Evolutionary conservation across 306 rosid genomes (phyloP).

Genomic region (Vigna mungo): DNA sequence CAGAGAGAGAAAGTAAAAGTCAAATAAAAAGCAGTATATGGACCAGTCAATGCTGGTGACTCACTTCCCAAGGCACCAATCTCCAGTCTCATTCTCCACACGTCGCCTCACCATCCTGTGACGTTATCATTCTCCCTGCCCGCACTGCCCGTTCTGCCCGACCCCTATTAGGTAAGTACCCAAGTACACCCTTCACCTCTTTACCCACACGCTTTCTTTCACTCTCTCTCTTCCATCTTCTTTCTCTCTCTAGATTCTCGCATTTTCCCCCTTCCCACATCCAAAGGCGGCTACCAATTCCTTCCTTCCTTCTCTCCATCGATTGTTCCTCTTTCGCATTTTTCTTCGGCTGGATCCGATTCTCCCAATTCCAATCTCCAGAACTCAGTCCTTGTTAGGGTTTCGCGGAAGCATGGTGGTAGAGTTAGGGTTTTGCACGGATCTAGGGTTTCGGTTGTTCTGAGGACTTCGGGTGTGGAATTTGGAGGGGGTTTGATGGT

Average conservation of each 20-base stretch:
- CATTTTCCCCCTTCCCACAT: conserved; percentile 33
- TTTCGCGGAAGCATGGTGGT: conserved; percentile 17
- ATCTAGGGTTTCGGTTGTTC: conserved; percentile 58
- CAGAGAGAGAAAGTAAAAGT: conserved; percentile 36
- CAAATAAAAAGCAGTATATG: conserved; percentile 34
- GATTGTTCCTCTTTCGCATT: neutral
- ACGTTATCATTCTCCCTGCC: conserved; percentile 54
- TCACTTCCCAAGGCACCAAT: conserved; percentile 35
- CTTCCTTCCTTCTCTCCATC: neutral
- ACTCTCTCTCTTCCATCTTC: conserved; percentile 2
- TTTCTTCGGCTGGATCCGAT: neutral
- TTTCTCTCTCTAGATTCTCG: conserved; percentile 30
- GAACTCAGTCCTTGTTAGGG: conserved; percentile 27
- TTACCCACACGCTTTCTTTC: conserved; percentile 24
- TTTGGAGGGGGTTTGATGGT: conserved; percentile 57
- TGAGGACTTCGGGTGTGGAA: conserved; percentile 31
- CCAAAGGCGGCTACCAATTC: conserved; percentile 52
- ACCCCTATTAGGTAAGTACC: neutral
- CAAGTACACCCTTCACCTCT: conserved; percentile 29
- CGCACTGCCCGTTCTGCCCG: conserved; percentile 60
- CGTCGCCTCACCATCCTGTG: conserved; percentile 44
- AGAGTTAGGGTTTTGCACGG: conserved; percentile 41
- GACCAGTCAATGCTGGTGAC: conserved; percentile 45
- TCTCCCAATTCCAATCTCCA: neutral
- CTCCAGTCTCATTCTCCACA: conserved; percentile 33